These are phyloP conservation scores for Fomitopsis serialis DNA, from an alignment of 768 basidiomycete species.

Conservation along the genomic window DNA sequence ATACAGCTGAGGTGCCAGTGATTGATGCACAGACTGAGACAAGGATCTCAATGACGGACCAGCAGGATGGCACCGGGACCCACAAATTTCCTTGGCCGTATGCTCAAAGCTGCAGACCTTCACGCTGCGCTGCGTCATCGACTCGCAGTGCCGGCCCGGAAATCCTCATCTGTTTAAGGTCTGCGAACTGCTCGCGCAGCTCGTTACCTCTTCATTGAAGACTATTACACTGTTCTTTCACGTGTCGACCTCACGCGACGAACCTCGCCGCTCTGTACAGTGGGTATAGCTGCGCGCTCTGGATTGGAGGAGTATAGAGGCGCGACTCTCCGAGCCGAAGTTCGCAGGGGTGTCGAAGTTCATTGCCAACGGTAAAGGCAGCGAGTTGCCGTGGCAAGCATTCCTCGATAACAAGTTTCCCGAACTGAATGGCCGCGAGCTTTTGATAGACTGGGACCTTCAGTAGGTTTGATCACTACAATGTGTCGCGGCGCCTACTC, in stretches of 20 bases:
- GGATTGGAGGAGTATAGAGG: background rate
- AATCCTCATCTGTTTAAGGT: too few relatives aligned
- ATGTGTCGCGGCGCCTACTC: too few relatives aligned
- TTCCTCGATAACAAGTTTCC: too few relatives aligned
- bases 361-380: background rate
- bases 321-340: background rate
- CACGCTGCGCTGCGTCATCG: too few relatives aligned
- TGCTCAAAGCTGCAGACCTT: background rate
- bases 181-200: background rate
- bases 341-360: background rate
- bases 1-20: too few relatives aligned
- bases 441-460: too few relatives aligned
- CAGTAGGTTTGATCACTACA: too few relatives aligned
- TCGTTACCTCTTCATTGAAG: conserved; percentile 9
- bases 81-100: conserved; percentile 10
- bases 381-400: too few relatives aligned
- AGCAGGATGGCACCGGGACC: background rate
- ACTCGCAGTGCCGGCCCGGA: too few relatives aligned
- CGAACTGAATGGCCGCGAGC: too few relatives aligned
- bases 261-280: too few relatives aligned
- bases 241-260: too few relatives aligned
- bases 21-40: background rate
- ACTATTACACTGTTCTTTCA: conserved; percentile 12
- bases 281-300: conserved; percentile 15
- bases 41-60: background rate